A percentile compares a stretch with the other conserved stretches of the same genome.
These are phyloP conservation scores for Wickerhamiella sorbophila DNA, from an alignment of 805 yeast genomes.

Conservation along the genomic window DNA sequence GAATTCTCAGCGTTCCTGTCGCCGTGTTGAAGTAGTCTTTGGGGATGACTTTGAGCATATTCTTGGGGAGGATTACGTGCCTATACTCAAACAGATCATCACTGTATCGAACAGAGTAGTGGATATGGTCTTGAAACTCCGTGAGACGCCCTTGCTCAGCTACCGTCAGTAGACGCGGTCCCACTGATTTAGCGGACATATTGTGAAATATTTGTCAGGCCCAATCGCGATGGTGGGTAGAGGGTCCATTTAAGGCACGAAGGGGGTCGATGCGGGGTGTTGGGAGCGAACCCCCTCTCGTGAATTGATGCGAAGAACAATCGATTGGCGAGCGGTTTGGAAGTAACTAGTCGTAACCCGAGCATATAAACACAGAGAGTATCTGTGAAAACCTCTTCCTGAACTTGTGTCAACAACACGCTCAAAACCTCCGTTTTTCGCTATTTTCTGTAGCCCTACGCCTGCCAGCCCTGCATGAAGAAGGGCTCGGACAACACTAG, in stretches of 20 bases:
- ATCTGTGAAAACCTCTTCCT: too few species aligned
- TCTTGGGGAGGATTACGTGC: constrained; percentile 94
- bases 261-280: too few species aligned
- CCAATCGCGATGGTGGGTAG: background rate
- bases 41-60: constrained; percentile 87
- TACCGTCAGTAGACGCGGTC: constrained; percentile 54
- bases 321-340: background rate
- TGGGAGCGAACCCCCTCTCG: too few species aligned
- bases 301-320: too few species aligned
- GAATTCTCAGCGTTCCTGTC: constrained; percentile 81
- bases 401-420: too few species aligned
- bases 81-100: constrained; percentile 89
- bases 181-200: constrained; percentile 1
- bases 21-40: constrained; percentile 86
- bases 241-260: too few species aligned
- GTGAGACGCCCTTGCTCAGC: constrained; percentile 73
- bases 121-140: constrained; percentile 87
- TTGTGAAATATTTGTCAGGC: background rate
- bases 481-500: too few species aligned
- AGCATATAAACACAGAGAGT: too few species aligned
- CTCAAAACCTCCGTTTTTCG: too few species aligned
- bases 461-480: too few species aligned
- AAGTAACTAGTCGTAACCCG: background rate
- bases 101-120: constrained; percentile 77
- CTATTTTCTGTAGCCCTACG: too few species aligned